Percentiles rank a stretch among this genome's conserved stretches.
Evolutionary conservation across 345 rosid species (phyloP).

Genomic region (Arabis hirsuta): DNA sequence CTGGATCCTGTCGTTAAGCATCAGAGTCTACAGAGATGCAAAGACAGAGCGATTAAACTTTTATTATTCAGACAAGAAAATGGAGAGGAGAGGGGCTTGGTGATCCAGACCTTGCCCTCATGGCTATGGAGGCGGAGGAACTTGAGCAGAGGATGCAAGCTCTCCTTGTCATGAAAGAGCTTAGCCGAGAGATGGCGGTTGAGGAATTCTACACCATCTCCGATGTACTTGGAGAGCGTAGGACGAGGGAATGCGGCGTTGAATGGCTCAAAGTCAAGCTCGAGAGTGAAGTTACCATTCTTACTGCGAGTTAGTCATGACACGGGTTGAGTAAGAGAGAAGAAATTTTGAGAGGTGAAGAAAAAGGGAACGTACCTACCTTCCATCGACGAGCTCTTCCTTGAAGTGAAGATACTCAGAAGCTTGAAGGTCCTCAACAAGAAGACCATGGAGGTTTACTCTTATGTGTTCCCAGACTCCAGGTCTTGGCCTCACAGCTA

Average conservation of each 20-base stretch:
- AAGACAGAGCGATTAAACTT: background rate
- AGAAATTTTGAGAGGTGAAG: background rate
- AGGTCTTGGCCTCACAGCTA: slow-evolving; percentile 87
- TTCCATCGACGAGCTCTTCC: slow-evolving; percentile 87
- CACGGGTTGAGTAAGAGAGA: background rate
- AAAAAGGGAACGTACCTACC: slow-evolving; percentile 52
- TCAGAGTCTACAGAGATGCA: slow-evolving; percentile 61
- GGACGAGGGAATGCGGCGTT: slow-evolving; percentile 80
- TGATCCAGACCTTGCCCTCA: slow-evolving; percentile 68
- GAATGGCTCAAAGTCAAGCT: slow-evolving; percentile 92
- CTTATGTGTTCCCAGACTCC: slow-evolving; percentile 90
- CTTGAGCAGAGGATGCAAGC: slow-evolving; percentile 76
- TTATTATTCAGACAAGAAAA: background rate
- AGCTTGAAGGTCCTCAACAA: slow-evolving; percentile 70
- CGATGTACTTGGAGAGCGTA: slow-evolving; percentile 83
- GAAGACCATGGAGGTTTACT: slow-evolving; percentile 70
- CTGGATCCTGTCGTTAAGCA: slow-evolving; percentile 74
- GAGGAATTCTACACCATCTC: slow-evolving; percentile 92
- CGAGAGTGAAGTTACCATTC: slow-evolving; percentile 80
- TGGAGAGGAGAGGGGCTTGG: background rate
- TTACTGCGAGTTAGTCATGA: slow-evolving; percentile 47
- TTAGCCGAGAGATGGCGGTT: slow-evolving; percentile 97
- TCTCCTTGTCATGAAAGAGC: slow-evolving; percentile 88
- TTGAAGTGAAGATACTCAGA: slow-evolving; percentile 83
- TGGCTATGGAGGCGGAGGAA: slow-evolving; percentile 80